These are phyloP conservation scores for Cardiosporidium cionae DNA, from an alignment of 169 alveolate genomes.

Conservation along the genomic window DNA sequence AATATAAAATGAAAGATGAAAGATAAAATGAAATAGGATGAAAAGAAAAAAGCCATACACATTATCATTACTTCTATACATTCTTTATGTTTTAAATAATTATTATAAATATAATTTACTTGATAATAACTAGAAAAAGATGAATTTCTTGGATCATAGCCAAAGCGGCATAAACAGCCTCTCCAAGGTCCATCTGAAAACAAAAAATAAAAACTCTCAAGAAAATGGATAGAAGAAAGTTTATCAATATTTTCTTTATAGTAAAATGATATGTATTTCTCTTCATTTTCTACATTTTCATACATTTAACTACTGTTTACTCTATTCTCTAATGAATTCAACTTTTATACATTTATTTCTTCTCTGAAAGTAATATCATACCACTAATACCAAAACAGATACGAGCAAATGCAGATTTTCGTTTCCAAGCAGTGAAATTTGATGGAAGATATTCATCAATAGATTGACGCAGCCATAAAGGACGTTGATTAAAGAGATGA, in stretches of 20 bases:
- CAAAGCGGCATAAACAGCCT: conserved; percentile 50
- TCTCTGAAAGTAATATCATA: too few relatives aligned
- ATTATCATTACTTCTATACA: not conserved
- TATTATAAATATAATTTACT: not conserved
- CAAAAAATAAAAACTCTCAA: too few relatives aligned
- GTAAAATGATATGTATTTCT: too few relatives aligned
- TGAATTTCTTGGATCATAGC: conserved; percentile 48
- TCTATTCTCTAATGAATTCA: too few relatives aligned
- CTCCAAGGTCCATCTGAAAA: conserved; percentile 53
- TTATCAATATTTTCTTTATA: too few relatives aligned
- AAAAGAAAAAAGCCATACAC: not conserved
- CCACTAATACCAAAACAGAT: conserved; percentile 28
- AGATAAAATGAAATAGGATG: not conserved
- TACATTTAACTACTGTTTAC: too few relatives aligned
- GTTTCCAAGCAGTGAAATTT: conserved; percentile 42
- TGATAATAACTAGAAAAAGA: conserved; percentile 41
- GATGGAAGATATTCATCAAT: conserved; percentile 39
- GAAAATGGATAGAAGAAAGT: too few relatives aligned
- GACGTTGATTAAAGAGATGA: conserved; percentile 35
- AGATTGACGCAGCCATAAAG: conserved; percentile 47
- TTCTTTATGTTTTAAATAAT: not conserved
- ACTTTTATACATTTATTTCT: not conserved
- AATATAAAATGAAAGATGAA: not conserved
- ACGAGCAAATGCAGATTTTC: conserved; percentile 36
- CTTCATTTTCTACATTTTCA: too few relatives aligned